Base-by-base conservation (phyloP, 768 basidiomycete genomes). In the Trametopsis cervina region DNA sequence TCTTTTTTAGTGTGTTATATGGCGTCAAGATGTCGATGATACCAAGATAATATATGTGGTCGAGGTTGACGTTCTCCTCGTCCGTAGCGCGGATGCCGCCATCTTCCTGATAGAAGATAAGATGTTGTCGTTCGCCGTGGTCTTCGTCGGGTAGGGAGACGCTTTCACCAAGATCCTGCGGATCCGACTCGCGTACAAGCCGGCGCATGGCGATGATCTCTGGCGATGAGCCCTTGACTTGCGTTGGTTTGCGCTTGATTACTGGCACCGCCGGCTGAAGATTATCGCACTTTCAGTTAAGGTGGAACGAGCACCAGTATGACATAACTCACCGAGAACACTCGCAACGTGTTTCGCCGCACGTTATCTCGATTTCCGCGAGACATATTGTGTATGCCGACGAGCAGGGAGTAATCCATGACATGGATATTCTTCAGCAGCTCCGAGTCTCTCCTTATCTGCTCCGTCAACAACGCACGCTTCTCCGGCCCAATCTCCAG, bases 11-110 rank as follows among this genome's bases (percentile, higher is more conserved):
- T 17, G 63, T 55, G 17, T 73, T 78, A 63, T 90, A 99, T 2
- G 94, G 95, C 21, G 96, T 98, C 51, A 94, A 69, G 54, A 97
- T 98, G 66, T 99, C 96, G 60, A 99, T 99, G 46, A 99, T 78
- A 20, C 96, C 95, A 7, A 97, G 72, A 64, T 97, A 97, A 65
- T 95, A 96, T 47, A 96, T 85, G 40, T 79, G 80, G 54, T 85
- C 83, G 66, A 84, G 65, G 1, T 73, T 65, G 17, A 76, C 72
- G 63, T 98, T 95, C 7, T 65, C 66, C 58, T 97, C 94, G 63
- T 94, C 82, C 15, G 95, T 96, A 27, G 93, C 90, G 25, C 86
- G 76, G 38, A 95, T 61, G 0, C 96, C 96, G 11, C 93, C 93
- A 57, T 98, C 96, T 60, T 99, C 94, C 58, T 94, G 90, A 61